Percentiles rank a stretch among this genome's conserved stretches.
phyloP scores from a whole-genome alignment of 805 yeast species.

The Hanseniaspora lachancei region DNA sequence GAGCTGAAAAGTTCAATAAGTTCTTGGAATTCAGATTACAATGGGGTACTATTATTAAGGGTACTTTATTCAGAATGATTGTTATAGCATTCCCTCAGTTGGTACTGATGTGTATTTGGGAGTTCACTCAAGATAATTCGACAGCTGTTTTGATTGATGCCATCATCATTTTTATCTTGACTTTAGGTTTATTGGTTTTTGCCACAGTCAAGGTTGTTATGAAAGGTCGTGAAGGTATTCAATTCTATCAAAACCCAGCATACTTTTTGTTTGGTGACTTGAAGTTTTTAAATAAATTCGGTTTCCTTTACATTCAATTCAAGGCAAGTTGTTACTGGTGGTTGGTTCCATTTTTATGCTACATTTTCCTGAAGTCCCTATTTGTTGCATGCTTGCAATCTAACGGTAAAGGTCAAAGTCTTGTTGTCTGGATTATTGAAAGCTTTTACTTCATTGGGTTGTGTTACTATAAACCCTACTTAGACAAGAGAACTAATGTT shows the following conservation, averaged over 20 bases:
- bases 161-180: slow-evolving; percentile 47
- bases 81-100: slow-evolving; percentile 81
- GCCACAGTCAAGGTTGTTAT: slow-evolving; percentile 63
- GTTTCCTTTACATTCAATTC: slow-evolving; percentile 83
- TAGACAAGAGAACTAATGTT: slow-evolving; percentile 91
- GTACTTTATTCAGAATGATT: slow-evolving; percentile 71
- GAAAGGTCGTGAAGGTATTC: slow-evolving; percentile 60
- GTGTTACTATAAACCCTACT: slow-evolving; percentile 69
- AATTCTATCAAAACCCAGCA: slow-evolving; percentile 79
- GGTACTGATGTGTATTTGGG: slow-evolving; percentile 74
- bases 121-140: slow-evolving; percentile 70
- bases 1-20: slow-evolving; percentile 38
- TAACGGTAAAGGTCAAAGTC: slow-evolving; percentile 71
- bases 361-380: slow-evolving; percentile 60
- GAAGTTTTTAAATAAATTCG: slow-evolving; percentile 68
- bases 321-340: slow-evolving; percentile 81
- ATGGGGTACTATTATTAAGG: slow-evolving; percentile 78
- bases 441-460: slow-evolving; percentile 50
- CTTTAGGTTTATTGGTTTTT: slow-evolving; percentile 47
- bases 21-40: slow-evolving; percentile 66
- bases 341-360: slow-evolving; percentile 49
- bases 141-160: slow-evolving; percentile 76
- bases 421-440: slow-evolving; percentile 64
- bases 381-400: slow-evolving; percentile 77
- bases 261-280: slow-evolving; percentile 78